phyloP scores from a whole-genome alignment of 768 basidiomycete species.

The Tricholoma bakamatsutake region DNA sequence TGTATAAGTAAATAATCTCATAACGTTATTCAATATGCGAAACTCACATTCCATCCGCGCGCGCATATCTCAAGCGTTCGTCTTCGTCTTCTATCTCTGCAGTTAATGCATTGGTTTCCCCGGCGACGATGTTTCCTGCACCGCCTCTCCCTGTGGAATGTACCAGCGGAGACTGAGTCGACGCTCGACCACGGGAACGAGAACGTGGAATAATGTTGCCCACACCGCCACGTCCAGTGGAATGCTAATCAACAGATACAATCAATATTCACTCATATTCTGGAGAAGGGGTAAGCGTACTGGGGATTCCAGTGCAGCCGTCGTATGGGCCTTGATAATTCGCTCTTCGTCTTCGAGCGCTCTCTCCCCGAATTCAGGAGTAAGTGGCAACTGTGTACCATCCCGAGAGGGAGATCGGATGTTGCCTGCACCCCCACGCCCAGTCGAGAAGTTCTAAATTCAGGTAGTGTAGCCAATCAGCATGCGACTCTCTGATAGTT shows the following conservation, averaged over 20 bases:
- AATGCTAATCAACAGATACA: constrained; percentile 31
- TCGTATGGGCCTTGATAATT: constrained; percentile 30
- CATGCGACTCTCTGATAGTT: not conserved
- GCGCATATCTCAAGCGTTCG: not conserved
- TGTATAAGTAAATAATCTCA: not conserved
- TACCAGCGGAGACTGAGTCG: constrained; percentile 11
- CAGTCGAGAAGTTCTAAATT: constrained; percentile 44
- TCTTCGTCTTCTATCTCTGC: constrained; percentile 10
- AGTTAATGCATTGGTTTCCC: constrained; percentile 1
- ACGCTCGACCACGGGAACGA: constrained; percentile 37
- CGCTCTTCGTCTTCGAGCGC: constrained; percentile 29
- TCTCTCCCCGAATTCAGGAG: constrained; percentile 15
- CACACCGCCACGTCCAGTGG: constrained; percentile 57
- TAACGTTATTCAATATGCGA: too few species aligned
- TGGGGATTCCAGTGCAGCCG: constrained; percentile 23
- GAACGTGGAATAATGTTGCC: constrained; percentile 59
- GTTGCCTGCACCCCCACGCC: constrained; percentile 84
- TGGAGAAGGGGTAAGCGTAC: constrained; percentile 23
- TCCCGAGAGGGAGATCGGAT: constrained; percentile 74
- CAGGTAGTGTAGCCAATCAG: constrained; percentile 4
- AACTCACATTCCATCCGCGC: not conserved
- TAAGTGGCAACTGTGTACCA: constrained; percentile 10
- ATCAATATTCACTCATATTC: not conserved
- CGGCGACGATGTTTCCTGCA: constrained; percentile 44
- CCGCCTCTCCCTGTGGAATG: constrained; percentile 63